Evolutionary conservation across 108 stramenopile genomes (phyloP), one percentile per base, ranked within the genome.

Genomic region (Fistulifera pelliculosa): DNA sequence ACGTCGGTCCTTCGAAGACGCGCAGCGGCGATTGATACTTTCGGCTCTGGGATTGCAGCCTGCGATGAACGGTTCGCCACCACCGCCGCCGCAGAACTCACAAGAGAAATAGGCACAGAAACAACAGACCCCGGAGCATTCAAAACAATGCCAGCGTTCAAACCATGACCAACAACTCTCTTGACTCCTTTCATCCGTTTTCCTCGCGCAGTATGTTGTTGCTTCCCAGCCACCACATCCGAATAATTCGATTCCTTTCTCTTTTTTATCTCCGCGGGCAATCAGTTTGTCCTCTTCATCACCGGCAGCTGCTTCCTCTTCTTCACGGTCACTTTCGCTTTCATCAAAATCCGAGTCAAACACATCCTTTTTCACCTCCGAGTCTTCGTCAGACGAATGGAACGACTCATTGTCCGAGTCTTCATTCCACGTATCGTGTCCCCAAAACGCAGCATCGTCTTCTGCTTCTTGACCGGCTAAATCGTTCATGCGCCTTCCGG

Each of bases 311-410:
- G 39, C 68, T 18, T 69, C 87, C 11, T 78, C 77, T 0, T 71
- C 70, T 41, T 85, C 85, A 7, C 74, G 62, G 27, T 85, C 83
- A 18, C 58, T 73, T 54, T 93, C 90, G 23, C 69, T 71, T 45
- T 93, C 87, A 54, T 93, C 66, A 59, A 93, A 93, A 63, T 93
- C 90, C 7, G 86, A 87, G 68, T 93, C 90, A 66, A 93, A 93
- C 28, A 63, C 62, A 74, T 93, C 90, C 28, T 68, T 76, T 10
- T 58, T 52, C 0, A 55, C 69, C 0, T 45, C 76, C 12, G 77
- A 71, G 42, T 93, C 87, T 58, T 84, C 85, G 47, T 87, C 85
- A 18, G 83, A 85, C 43, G 78, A 70, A 13, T 65, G 83, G 59
- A 81, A 91, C 8, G 79, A 80, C 12, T 82, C 85, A 54, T 83